Base-by-base conservation (phyloP, 202 grass and related monocot species). In the Schoenoplectus tabernaemontani region DNA sequence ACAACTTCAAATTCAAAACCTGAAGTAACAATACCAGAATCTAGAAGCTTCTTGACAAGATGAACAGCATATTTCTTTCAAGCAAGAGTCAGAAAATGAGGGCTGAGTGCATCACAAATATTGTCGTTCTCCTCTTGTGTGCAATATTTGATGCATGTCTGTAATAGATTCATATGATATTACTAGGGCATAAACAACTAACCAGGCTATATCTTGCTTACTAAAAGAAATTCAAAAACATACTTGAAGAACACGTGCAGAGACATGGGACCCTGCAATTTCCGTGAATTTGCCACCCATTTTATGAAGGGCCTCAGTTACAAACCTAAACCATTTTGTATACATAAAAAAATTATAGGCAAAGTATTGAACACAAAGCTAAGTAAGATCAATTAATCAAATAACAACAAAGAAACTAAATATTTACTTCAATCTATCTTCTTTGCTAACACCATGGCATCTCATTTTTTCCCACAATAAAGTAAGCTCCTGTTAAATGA, bases 381-480 rank as follows among this genome's bases (percentile, higher is more conserved):
- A 77, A 64, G 32, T 59, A 60, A 71, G 59, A 47, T 10, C 5
- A 77, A 39, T 41, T 8, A 58, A 78, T 33, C 19, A 56, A 56
- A 56, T 56, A 7, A 53, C 54, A 66, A 61, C 46, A 74, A 1
- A 22, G 50, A 10, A 22, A 54, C 28, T 23, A 13, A 56, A 59
- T 43, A 10, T 86, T 84, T 89, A 99, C 96, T 95, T 90, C 47
- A 91, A 89, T 77, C 91, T 88, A 53, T 92, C 87, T 36, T 88
- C 83, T 62, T 89, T 91, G 86, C 81, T 89, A 6, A 90, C 82
- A 57, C 84, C 73, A 13, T 85, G 87, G 5, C 86, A 82, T 86
- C 96, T 84, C 90, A 99, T 95, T 84, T 99, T 99, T 85, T 99
- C 96, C 91, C 96, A 99, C 22, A 95, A 83, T 15, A 87, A 74